phyloP scores from a whole-genome alignment of 345 rosid species.

The Anacardium occidentale region DNA sequence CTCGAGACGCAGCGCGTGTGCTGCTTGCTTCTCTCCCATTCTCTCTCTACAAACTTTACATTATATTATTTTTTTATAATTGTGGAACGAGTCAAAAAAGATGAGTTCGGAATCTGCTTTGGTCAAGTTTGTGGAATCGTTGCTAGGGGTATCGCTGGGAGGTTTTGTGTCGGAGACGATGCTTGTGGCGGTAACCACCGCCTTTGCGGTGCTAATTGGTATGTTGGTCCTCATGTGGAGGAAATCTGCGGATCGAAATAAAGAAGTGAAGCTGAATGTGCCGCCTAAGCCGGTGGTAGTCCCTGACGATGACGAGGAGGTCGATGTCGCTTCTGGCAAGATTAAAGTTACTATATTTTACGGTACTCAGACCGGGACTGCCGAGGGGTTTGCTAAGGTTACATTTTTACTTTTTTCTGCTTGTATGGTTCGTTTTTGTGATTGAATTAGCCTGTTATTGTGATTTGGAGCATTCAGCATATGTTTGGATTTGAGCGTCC shows the following conservation, averaged over 20 bases:
- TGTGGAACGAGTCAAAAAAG: constrained; percentile 4
- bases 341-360: constrained; percentile 61
- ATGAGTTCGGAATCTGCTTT: constrained; percentile 34
- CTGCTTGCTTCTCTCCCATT: too few relatives aligned
- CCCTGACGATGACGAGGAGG: constrained; percentile 49
- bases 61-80: not conserved
- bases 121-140: constrained; percentile 51
- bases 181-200: constrained; percentile 52
- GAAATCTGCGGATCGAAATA: constrained; percentile 52
- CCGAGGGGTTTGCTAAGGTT: constrained; percentile 85
- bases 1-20: not conserved
- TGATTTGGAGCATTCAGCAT: not conserved
- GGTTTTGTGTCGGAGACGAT: constrained; percentile 47
- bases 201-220: constrained; percentile 52
- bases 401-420: not conserved
- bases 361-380: constrained; percentile 86
- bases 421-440: not conserved
- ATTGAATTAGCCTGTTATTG: not conserved
- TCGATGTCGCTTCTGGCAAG: constrained; percentile 50
- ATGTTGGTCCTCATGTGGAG: constrained; percentile 52
- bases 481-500: too few relatives aligned
- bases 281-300: constrained; percentile 41
- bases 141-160: constrained; percentile 40
- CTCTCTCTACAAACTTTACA: not conserved
- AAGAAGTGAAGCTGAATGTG: constrained; percentile 48